Evolutionary conservation across 2,329 filamentous ascomycete species (phyloP), one percentile per base, ranked within the genome.

Genomic region (Fusarium multiceps): DNA sequence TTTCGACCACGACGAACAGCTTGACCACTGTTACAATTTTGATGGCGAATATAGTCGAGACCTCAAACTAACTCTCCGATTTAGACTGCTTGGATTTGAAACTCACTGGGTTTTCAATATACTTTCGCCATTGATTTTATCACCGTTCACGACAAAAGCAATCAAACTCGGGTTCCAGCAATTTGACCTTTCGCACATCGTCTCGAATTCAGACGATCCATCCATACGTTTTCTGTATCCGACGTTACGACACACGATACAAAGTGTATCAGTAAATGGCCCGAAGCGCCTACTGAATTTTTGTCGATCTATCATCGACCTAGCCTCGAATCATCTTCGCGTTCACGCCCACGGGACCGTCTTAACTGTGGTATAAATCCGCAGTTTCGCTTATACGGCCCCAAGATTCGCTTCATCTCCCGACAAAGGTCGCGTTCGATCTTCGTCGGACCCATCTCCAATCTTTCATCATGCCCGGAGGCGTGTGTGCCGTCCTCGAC

Each of bases 401-500:
- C 66, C 71, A 64, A 49, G 60, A 62, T 59, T 61, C 59, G 49
- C 59, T 72, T 57, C 40, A 43, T 41, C 30, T 25, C 68, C 79
- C 78, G 80, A 80, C 80, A 74, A 80, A 82, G 80, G 75, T 82
- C 79, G 57, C 48, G 34, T 28, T 61, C 61, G 81, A 78, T 82
- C 80, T 82, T 81, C 67, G 79, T 82, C 80, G 79, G 80, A 71
- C 63, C 53, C 68, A 65, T 37, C 42, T 40, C 30, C 65, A 69
- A 69, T 76, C 76, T 72, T 76, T 75, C 83, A 89, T 82, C 76
- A 89, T 89, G 87, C 84, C 87, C 71, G 94, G 94, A 79, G 94
- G 94, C 75, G 94, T 98, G 41, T 96, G 94, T 75, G 93, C 93
- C 76, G 92, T 97, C 82, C 89, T 98, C 81, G 94, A 97, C 85